A percentile compares a stretch with the other conserved stretches of the same genome.
These are phyloP conservation scores for Grosmannia serpens DNA, from an alignment of 2,329 filamentous ascomycete species.

Conservation along the genomic window DNA sequence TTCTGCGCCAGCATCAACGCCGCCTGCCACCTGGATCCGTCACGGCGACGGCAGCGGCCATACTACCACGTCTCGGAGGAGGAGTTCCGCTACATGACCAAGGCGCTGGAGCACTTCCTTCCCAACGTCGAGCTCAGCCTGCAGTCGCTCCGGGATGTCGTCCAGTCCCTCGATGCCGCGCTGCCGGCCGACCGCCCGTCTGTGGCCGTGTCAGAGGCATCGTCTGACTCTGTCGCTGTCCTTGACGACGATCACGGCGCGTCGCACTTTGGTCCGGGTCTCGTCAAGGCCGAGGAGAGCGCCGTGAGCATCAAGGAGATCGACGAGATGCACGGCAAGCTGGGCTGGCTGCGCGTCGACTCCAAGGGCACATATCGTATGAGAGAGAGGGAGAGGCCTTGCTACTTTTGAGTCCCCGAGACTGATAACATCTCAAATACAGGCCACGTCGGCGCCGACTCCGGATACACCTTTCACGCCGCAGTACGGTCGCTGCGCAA, in stretches of 20 bases:
- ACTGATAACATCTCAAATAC: not conserved
- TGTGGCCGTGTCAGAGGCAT: not conserved
- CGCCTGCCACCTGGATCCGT: slow-evolving; percentile 16
- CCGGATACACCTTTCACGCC: slow-evolving; percentile 16
- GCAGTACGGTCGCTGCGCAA: slow-evolving; percentile 14
- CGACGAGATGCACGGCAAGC: slow-evolving; percentile 13
- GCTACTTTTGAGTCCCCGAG: not conserved
- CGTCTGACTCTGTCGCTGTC: slow-evolving; percentile 6
- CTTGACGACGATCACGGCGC: not conserved
- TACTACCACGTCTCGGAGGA: slow-evolving; percentile 20
- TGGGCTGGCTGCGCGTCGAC: slow-evolving; percentile 15
- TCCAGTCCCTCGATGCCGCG: slow-evolving; percentile 7
- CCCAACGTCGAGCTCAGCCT: slow-evolving; percentile 16
- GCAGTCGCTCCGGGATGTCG: slow-evolving; percentile 12
- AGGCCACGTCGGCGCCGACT: slow-evolving; percentile 16
- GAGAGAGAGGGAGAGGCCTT: not conserved
- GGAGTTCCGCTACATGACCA: slow-evolving; percentile 19
- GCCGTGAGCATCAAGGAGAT: slow-evolving; percentile 12
- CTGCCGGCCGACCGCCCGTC: not conserved
- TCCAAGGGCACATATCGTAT: slow-evolving; percentile 12
- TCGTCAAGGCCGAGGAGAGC: slow-evolving; percentile 1
- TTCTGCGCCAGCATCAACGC: slow-evolving; percentile 18
- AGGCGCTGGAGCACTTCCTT: slow-evolving; percentile 17
- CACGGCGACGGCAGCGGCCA: slow-evolving; percentile 17
- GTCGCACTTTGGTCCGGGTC: not conserved